Percentiles rank a stretch among this genome's conserved stretches.
phyloP scores from a whole-genome alignment of 23 red algal species.

The Cyanidium caldarium region DNA sequence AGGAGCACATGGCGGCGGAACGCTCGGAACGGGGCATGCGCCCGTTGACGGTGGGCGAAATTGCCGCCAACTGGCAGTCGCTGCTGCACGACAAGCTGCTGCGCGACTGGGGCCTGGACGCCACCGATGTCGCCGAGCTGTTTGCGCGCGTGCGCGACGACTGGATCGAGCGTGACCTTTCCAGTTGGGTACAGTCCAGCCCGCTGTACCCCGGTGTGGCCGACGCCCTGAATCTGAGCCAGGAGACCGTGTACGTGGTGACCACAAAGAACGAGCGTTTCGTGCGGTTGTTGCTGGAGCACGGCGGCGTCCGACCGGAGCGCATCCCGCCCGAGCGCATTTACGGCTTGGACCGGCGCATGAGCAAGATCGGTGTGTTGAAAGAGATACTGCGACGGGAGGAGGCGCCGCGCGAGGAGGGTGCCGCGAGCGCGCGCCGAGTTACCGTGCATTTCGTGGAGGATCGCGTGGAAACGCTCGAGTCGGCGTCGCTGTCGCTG shows the following conservation, averaged over 20 bases:
- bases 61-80: conserved; percentile 14
- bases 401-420: conserved; percentile 22
- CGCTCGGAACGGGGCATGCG: background rate
- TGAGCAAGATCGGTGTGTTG: conserved; percentile 61
- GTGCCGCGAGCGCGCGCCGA: background rate
- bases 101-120: conserved; percentile 23
- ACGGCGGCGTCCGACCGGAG: conserved; percentile 21
- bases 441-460: conserved; percentile 54
- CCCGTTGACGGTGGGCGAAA: conserved; percentile 15
- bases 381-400: conserved; percentile 56
- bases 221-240: conserved; percentile 43
- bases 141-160: conserved; percentile 58
- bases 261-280: conserved; percentile 95
- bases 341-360: conserved; percentile 36
- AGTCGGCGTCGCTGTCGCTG: conserved; percentile 58
- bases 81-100: conserved; percentile 36
- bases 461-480: conserved; percentile 75
- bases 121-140: conserved; percentile 29
- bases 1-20: conserved; percentile 8
- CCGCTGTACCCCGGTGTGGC: conserved; percentile 68
- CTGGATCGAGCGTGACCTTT: conserved; percentile 59
- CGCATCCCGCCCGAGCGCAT: conserved; percentile 20
- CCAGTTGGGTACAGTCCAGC: conserved; percentile 46
- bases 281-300: conserved; percentile 37
- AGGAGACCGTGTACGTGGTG: conserved; percentile 53